These are phyloP conservation scores for Sugiyamaella paludigena DNA, from an alignment of 1,139 yeast genomes.

Conservation along the genomic window DNA sequence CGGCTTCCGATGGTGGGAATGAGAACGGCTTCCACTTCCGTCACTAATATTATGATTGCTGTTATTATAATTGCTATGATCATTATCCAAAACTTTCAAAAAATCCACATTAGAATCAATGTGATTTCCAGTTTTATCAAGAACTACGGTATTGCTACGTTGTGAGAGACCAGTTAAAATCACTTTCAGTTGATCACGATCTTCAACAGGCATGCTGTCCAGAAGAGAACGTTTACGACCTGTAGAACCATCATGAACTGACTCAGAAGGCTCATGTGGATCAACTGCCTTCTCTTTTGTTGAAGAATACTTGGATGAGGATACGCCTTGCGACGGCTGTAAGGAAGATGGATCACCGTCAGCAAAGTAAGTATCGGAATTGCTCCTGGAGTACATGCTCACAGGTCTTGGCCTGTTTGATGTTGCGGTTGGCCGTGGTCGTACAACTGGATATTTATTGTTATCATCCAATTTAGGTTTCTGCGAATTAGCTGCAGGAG, in stretches of 20 bases:
- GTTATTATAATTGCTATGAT: constrained; percentile 24
- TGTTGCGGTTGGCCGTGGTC: neutral
- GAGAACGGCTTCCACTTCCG: constrained; percentile 13
- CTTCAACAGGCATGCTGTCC: constrained; percentile 26
- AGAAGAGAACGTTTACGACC: constrained; percentile 9
- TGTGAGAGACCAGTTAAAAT: constrained; percentile 40
- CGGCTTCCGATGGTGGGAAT: constrained; percentile 13
- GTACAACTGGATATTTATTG: neutral
- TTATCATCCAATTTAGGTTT: no score
- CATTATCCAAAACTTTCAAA: constrained; percentile 49
- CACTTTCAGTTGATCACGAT: constrained; percentile 33
- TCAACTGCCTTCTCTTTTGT: neutral
- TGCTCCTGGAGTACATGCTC: constrained; percentile 16
- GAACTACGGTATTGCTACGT: constrained; percentile 35
- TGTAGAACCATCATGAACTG: neutral
- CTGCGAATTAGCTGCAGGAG: neutral
- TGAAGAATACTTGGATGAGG: neutral
- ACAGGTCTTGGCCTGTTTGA: constrained; percentile 17
- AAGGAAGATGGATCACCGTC: neutral
- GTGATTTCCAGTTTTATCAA: constrained; percentile 36
- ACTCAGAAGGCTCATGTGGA: no score
- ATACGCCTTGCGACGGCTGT: neutral
- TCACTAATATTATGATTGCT: no score
- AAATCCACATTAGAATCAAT: constrained; percentile 57
- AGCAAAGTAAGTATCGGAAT: constrained; percentile 5